These are phyloP conservation scores for Xylaria polymorpha DNA, from an alignment of 2,329 filamentous ascomycete species.

Conservation along the genomic window DNA sequence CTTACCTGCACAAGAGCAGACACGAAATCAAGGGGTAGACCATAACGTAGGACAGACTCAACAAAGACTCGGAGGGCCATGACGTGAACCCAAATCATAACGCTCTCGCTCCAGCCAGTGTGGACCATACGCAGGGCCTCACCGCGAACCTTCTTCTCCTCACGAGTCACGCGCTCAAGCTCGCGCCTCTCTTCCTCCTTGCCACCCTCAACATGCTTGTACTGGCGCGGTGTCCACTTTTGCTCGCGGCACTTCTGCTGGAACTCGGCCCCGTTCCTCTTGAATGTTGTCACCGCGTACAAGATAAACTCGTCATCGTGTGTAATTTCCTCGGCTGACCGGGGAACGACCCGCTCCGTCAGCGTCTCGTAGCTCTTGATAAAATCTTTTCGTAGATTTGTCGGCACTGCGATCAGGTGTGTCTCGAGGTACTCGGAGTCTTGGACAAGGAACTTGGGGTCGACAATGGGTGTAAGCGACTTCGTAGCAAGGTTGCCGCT, in stretches of 20 bases:
- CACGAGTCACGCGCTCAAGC: constrained; percentile 80
- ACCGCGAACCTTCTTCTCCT: constrained; percentile 92
- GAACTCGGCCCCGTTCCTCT: constrained; percentile 89
- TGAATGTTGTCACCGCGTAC: constrained; percentile 91
- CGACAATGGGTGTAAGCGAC: constrained; percentile 88
- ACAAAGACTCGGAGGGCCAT: constrained; percentile 93
- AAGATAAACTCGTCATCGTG: constrained; percentile 91
- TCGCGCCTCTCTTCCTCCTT: constrained; percentile 90
- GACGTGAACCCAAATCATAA: constrained; percentile 96
- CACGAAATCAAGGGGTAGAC: constrained; percentile 89
- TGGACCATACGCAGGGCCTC: constrained; percentile 88
- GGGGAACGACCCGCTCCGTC: constrained; percentile 90
- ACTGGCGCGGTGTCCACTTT: constrained; percentile 94
- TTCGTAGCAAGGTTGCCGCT: constrained; percentile 95
- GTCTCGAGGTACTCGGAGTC: constrained; percentile 98
- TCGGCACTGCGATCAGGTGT: constrained; percentile 90
- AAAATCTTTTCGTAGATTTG: constrained; percentile 85
- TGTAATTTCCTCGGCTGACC: constrained; percentile 82
- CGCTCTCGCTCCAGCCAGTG: constrained; percentile 94
- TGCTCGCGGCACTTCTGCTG: constrained; percentile 91
- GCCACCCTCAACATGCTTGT: constrained; percentile 90
- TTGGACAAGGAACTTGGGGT: constrained; percentile 81
- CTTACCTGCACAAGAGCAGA: constrained; percentile 85
- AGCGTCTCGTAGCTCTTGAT: constrained; percentile 89
- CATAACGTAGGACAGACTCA: constrained; percentile 96